Evolutionary conservation across 257 asterid species (phyloP).

Genomic region (Gardenia jasminoides): DNA sequence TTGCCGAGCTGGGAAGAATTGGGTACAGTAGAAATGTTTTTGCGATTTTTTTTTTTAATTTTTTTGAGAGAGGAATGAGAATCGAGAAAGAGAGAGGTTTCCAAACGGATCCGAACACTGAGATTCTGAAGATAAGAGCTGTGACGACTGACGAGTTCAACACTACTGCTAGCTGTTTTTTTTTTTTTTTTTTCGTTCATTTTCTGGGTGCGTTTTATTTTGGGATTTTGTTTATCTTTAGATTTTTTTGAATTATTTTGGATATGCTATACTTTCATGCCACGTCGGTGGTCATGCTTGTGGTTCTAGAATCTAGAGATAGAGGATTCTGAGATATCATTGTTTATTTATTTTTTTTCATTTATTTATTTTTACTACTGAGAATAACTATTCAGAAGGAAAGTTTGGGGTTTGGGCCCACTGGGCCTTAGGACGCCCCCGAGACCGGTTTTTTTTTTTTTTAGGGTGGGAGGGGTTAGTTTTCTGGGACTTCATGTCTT

Average conservation of each 20-base stretch:
- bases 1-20: background rate
- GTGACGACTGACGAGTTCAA: background rate
- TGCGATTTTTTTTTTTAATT: background rate
- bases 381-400: background rate
- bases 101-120: background rate
- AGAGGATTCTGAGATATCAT: background rate
- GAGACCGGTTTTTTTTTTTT: too few species aligned
- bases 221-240: background rate
- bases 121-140: conserved; percentile 5
- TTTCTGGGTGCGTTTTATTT: background rate
- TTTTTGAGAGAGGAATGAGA: too few species aligned
- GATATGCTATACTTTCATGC: background rate
- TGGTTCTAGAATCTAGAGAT: too few species aligned
- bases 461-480: too few species aligned
- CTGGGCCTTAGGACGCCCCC: too few species aligned
- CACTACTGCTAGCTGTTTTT: background rate
- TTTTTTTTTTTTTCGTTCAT: background rate
- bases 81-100: background rate
- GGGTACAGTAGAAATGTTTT: too few species aligned
- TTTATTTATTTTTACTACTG: too few species aligned
- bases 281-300: conserved; percentile 1
- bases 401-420: background rate
- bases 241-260: background rate
- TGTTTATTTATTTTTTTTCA: too few species aligned
- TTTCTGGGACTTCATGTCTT: too few species aligned